phyloP scores from a whole-genome alignment of 2,329 filamentous ascomycete genomes.

The Alternaria angustiovoidea region DNA sequence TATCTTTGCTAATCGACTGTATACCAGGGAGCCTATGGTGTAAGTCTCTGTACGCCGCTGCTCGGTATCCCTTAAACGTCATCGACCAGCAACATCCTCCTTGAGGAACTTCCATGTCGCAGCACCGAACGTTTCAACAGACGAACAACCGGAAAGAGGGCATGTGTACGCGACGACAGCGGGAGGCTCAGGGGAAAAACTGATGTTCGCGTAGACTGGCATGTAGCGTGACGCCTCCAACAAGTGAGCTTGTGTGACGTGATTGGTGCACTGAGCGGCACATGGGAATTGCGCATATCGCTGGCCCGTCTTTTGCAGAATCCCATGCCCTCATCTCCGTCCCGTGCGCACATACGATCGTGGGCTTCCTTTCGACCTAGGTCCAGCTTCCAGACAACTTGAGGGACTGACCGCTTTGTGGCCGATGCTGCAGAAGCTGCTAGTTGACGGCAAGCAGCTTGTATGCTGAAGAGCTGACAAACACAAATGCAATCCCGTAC shows the following conservation, averaged over 20 bases:
- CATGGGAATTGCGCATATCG: neutral
- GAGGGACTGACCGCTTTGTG: neutral
- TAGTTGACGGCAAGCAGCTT: neutral
- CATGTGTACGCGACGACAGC: conserved; percentile 4
- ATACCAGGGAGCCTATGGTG: neutral
- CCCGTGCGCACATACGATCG: conserved; percentile 1
- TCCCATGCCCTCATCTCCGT: conserved; percentile 16
- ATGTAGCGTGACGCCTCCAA: conserved; percentile 6
- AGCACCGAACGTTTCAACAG: neutral
- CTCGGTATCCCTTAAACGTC: neutral
- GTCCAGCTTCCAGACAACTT: neutral
- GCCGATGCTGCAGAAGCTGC: neutral
- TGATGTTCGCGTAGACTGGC: neutral
- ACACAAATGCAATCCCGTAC: neutral
- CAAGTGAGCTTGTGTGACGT: neutral
- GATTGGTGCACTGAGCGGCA: conserved; percentile 2
- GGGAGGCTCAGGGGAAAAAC: conserved; percentile 3
- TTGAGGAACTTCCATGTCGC: neutral
- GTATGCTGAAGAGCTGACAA: neutral
- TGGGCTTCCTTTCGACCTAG: neutral
- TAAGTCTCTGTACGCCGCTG: neutral
- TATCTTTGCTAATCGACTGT: neutral
- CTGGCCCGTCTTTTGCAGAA: neutral
- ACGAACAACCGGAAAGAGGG: neutral
- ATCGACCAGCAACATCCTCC: conserved; percentile 1